Percentiles rank a stretch among this genome's conserved stretches.
These are phyloP conservation scores for Megacollybia marginata DNA, from an alignment of 768 basidiomycete species.

Conservation along the genomic window DNA sequence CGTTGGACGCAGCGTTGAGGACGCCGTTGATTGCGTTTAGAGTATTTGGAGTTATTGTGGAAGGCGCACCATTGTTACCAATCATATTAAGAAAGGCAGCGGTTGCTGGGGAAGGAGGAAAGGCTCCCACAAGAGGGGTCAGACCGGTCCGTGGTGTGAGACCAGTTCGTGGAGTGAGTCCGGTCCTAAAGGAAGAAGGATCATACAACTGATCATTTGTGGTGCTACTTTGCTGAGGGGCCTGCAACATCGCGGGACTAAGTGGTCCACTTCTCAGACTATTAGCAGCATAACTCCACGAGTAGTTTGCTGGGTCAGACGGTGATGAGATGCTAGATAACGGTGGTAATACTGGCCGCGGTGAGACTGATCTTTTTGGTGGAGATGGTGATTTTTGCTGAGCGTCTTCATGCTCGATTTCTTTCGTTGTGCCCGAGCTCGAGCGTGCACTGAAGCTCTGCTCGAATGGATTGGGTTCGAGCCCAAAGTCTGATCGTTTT, in stretches of 20 bases:
- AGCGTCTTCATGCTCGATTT: constrained; percentile 25
- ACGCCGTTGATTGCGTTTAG: constrained; percentile 78
- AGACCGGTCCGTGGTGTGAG: constrained; percentile 83
- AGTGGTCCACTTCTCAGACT: constrained; percentile 91
- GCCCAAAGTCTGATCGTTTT: constrained; percentile 58
- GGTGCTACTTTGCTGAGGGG: constrained; percentile 53
- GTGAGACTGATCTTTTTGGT: constrained; percentile 28
- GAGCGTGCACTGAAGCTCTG: constrained; percentile 72
- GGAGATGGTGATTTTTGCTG: constrained; percentile 40
- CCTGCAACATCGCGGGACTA: constrained; percentile 93
- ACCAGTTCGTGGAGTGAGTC: constrained; percentile 29
- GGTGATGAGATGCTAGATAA: constrained; percentile 73
- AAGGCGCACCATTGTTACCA: constrained; percentile 45
- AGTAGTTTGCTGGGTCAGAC: constrained; percentile 51
- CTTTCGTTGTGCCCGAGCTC: too few species aligned
- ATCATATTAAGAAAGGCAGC: constrained; percentile 91
- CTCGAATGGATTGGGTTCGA: constrained; percentile 92
- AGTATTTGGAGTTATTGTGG: constrained; percentile 66
- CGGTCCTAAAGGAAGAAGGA: not conserved
- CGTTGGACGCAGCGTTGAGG: constrained; percentile 45
- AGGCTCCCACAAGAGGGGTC: constrained; percentile 72
- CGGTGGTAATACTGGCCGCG: constrained; percentile 76
- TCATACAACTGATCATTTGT: constrained; percentile 23
- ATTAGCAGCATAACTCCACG: constrained; percentile 50
- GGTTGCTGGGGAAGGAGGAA: constrained; percentile 85